A percentile compares a stretch with the other conserved stretches of the same genome.
Evolutionary conservation across 2,329 filamentous ascomycete species (phyloP).

Genomic region (Botrytis squamosa): DNA sequence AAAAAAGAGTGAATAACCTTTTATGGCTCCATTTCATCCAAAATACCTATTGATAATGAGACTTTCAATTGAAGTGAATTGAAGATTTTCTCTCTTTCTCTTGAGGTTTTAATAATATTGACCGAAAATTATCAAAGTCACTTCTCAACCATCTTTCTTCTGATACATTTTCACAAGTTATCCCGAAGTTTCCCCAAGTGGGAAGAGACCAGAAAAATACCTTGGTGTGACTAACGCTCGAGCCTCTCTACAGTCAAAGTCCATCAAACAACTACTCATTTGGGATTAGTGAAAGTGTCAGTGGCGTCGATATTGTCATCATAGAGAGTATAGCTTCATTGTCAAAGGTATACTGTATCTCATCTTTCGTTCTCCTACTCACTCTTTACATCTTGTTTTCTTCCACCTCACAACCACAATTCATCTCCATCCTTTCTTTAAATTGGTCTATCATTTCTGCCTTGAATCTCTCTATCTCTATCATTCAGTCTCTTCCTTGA

Average conservation of each 20-base stretch:
- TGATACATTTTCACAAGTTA: neutral
- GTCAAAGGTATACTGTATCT: neutral
- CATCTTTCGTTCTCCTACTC: neutral
- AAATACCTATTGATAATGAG: neutral
- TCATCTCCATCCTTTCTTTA: neutral
- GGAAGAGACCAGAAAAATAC: neutral
- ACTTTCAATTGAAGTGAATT: neutral
- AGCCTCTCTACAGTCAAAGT: neutral
- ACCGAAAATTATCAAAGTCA: no score
- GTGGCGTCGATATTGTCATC: neutral
- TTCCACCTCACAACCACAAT: neutral
- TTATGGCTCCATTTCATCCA: neutral
- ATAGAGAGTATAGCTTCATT: neutral
- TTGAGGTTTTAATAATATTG: neutral
- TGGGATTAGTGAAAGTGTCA: neutral
- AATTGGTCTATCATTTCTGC: neutral
- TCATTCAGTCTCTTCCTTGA: neutral
- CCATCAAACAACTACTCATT: neutral
- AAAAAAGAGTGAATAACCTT: neutral
- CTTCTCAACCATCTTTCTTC: neutral
- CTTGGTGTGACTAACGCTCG: neutral
- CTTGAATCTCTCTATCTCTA: neutral
- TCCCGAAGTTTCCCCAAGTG: neutral
- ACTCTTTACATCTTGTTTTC: neutral
- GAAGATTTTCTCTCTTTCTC: neutral